Evolutionary conservation across 2,329 filamentous ascomycete genomes (phyloP), one percentile per base, ranked within the genome.

Genomic region (Fusarium sp.): DNA sequence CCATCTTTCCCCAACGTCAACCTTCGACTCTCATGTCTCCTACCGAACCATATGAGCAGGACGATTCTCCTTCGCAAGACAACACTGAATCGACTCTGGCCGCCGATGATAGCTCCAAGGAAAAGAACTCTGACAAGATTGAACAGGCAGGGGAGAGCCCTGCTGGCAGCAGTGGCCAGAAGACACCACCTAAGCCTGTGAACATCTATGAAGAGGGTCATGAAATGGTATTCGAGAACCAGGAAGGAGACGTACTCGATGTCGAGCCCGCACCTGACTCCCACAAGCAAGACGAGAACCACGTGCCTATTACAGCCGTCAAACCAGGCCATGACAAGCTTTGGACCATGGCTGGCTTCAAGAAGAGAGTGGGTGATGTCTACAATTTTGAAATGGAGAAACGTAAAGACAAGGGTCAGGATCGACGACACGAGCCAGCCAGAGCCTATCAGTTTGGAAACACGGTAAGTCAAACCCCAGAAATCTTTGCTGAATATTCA

Each of bases 401-500:
- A 74, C 86, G 89, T 24, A 92, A 90, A 72, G 83, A 84, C 18
- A 92, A 90, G 74, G 83, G 83, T 44, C 89, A 90, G 78, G 88
- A 90, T 40, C 85, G 88, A 55, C 87, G 83, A 70, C 86, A 89
- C 71, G 91, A 92, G 59, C 92, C 92, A 15, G 93, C 93, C n/a
- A 85, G 91, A 50, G 93, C 93, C 8, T 97, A 95, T 77, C 92
- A 95, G 72, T 95, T 94, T 76, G 93, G 93, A 68, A 95, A 93
- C 77, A 95, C 87, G 45, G 88, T 90, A 84, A 79, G 87, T 79
- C 47, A 5, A 20, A n/a, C 20, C 8, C 3, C 16, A 8, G 8
- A 11, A 38, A 27, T 42, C 4, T 18, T 22, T 20, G 38, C 7
- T 44, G 16, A 4, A 10, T 16, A 9, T 11, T 30, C 11, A 14